phyloP scores from a whole-genome alignment of 164 flowering plant species.

The Tetracentron sinense region DNA sequence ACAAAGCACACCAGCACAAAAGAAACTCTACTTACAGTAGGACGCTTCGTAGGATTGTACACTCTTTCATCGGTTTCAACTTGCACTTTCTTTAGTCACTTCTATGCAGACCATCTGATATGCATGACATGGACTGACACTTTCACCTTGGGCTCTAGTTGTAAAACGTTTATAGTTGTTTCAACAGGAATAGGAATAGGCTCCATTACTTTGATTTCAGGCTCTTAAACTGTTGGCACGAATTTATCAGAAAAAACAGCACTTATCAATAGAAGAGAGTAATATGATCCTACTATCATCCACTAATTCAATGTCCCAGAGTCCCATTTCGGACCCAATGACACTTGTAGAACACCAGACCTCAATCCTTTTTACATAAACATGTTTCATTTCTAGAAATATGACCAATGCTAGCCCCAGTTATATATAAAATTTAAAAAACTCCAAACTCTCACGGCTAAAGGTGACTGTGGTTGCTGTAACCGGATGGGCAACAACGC shows the following conservation, averaged over 20 bases:
- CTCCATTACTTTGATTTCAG: constrained; percentile 31
- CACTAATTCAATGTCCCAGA: no score
- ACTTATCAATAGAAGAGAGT: constrained; percentile 73
- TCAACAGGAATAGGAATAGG: constrained; percentile 21
- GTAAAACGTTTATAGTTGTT: constrained; percentile 20
- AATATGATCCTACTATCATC: no score
- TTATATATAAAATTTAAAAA: no score
- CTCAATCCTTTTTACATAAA: no score
- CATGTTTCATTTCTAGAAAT: no score
- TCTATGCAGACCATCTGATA: constrained; percentile 65
- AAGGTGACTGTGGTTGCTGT: no score
- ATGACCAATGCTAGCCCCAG: no score
- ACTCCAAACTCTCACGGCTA: no score
- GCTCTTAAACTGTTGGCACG: constrained; percentile 20
- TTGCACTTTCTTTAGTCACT: constrained; percentile 85
- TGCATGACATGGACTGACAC: constrained; percentile 73
- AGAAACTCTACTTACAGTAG: constrained; percentile 68
- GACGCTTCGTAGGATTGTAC: constrained; percentile 73
- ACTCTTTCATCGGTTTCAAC: constrained; percentile 79
- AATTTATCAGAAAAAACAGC: constrained; percentile 53
- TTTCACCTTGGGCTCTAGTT: constrained; percentile 32
- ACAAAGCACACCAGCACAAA: constrained; percentile 3
- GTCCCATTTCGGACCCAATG: no score
- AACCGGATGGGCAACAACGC: no score
- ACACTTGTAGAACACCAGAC: no score